Percentiles rank a stretch among this genome's conserved stretches.
phyloP scores from a whole-genome alignment of 2,329 filamentous ascomycete genomes.

The Aspergillus transmontanensis region DNA sequence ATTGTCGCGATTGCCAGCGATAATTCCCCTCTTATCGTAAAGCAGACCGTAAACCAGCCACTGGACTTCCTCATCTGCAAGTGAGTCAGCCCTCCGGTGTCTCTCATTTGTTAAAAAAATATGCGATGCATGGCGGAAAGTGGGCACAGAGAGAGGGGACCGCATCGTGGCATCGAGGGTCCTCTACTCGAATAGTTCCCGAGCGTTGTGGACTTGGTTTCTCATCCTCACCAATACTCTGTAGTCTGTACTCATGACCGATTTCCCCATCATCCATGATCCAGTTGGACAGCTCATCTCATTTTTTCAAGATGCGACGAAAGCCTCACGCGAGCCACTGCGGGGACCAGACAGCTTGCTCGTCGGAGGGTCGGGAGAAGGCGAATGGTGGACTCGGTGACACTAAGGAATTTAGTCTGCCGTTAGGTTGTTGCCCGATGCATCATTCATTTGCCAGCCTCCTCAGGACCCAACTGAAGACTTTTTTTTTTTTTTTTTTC shows the following conservation, averaged over 20 bases:
- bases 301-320: neutral
- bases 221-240: neutral
- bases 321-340: conserved; percentile 5
- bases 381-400: neutral
- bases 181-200: neutral
- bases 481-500: neutral
- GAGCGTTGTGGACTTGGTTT: neutral
- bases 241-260: too few species aligned
- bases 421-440: conserved; percentile 1
- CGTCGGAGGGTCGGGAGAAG: neutral
- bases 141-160: neutral
- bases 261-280: neutral
- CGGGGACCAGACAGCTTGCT: neutral
- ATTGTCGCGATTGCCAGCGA: neutral
- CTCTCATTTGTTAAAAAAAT: neutral
- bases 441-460: conserved; percentile 1
- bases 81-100: neutral
- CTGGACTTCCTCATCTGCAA: neutral
- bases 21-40: neutral
- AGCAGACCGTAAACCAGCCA: neutral
- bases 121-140: conserved; percentile 1
- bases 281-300: neutral
- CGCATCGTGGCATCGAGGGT: neutral
- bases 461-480: conserved; percentile 3
- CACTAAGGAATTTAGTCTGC: neutral